Percentiles rank a stretch among this genome's conserved stretches.
Conservation (phyloP, 331 rosid genomes). For the Prunus yedoensis region DNA sequence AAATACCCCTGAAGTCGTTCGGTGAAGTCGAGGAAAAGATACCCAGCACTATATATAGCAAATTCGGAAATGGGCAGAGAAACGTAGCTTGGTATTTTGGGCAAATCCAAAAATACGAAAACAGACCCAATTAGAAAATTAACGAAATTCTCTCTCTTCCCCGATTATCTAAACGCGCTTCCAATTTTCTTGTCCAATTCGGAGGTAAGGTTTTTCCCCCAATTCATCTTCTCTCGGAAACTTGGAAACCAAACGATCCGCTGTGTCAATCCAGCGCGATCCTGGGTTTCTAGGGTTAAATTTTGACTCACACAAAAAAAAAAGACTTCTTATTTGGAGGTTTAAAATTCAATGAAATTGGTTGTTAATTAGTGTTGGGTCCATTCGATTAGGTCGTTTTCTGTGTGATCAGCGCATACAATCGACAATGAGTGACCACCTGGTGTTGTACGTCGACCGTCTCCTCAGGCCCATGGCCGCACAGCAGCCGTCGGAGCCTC, state of each 20-base stretch:
- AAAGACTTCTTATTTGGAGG: background rate
- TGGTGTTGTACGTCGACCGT: constrained; percentile 75
- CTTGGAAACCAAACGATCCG: constrained; percentile 21
- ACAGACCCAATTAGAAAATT: background rate
- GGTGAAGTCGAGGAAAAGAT: constrained; percentile 13
- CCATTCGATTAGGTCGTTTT: constrained; percentile 32
- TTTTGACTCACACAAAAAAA: background rate
- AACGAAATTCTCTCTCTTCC: constrained; percentile 18
- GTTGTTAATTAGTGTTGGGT: background rate
- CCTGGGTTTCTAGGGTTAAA: constrained; percentile 21
- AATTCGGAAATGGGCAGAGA: background rate
- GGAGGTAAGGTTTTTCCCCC: constrained; percentile 34
- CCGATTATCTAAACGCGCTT: constrained; percentile 24
- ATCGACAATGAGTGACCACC: constrained; percentile 72
- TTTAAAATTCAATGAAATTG: background rate
- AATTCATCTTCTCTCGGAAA: constrained; percentile 20
- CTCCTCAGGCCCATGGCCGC: constrained; percentile 45
- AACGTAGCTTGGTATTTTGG: background rate
- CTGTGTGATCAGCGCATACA: background rate
- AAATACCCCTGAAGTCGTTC: constrained; percentile 20
- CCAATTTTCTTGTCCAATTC: constrained; percentile 10
- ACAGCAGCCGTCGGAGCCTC: constrained; percentile 41
- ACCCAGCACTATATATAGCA: background rate
- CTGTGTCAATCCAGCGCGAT: constrained; percentile 32
- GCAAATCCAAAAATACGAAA: background rate